phyloP scores from a whole-genome alignment of 1,139 yeast genomes.

The Blastobotrys raffinosifermentans region DNA sequence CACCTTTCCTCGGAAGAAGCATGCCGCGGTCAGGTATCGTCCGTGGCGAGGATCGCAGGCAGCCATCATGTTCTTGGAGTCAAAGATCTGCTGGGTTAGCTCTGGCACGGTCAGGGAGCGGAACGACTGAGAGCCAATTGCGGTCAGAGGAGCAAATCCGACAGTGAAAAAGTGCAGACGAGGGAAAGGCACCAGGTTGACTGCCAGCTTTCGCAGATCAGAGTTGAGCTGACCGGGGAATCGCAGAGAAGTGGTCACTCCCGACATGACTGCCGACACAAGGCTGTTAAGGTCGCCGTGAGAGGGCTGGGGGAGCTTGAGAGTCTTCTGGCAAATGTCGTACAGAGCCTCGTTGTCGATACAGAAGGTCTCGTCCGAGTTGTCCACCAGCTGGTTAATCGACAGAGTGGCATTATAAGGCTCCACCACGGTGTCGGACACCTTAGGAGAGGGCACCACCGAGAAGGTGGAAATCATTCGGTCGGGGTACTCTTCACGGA shows the following conservation, averaged over 20 bases:
- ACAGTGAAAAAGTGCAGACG: constrained; percentile 93
- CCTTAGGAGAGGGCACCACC: constrained; percentile 86
- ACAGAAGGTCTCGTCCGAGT: constrained; percentile 89
- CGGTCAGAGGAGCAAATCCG: constrained; percentile 86
- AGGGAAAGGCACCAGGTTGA: constrained; percentile 90
- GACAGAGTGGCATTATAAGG: constrained; percentile 92
- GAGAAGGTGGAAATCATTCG: constrained; percentile 96
- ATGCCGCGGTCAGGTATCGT: constrained; percentile 88
- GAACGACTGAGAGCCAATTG: constrained; percentile 66
- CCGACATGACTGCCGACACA: constrained; percentile 88
- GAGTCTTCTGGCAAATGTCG: constrained; percentile 79
- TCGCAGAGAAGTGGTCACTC: constrained; percentile 81
- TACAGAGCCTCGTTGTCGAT: constrained; percentile 90
- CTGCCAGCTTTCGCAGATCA: constrained; percentile 86
- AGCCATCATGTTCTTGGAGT: constrained; percentile 91
- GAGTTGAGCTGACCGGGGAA: constrained; percentile 93
- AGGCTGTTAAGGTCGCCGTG: constrained; percentile 72
- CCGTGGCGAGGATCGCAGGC: constrained; percentile 90
- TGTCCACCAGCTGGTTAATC: constrained; percentile 86
- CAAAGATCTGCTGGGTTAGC: constrained; percentile 88
- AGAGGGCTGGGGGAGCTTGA: constrained; percentile 72
- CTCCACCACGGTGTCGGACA: constrained; percentile 88
- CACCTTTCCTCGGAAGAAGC: constrained; percentile 89
- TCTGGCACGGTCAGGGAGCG: constrained; percentile 84
- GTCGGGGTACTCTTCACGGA: constrained; percentile 86